A percentile compares a stretch with the other conserved stretches of the same genome.
Conservation (phyloP, 345 rosid species). For the Citrus unshiu region DNA sequence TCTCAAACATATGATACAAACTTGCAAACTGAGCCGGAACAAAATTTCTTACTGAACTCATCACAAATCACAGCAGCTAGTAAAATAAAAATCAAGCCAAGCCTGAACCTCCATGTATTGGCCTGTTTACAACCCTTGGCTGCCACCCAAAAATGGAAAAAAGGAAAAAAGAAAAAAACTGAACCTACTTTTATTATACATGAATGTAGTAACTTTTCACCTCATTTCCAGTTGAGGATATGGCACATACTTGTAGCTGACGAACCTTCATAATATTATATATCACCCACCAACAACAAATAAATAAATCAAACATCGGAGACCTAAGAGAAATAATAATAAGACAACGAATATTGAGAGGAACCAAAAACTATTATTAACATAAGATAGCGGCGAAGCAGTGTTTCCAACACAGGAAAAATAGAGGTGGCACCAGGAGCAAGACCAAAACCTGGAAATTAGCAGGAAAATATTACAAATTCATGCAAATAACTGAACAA, state of each 20-base stretch:
- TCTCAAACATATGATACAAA: background rate
- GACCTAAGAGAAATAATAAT: background rate
- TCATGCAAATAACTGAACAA: background rate
- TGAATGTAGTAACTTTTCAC: background rate
- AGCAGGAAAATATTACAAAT: background rate
- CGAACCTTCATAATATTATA: background rate
- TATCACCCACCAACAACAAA: background rate
- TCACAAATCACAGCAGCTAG: background rate
- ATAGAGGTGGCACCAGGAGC: background rate
- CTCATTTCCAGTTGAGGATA: background rate
- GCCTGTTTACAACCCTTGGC: background rate
- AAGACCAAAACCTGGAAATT: slow-evolving; percentile 1
- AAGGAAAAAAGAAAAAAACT: too few relatives aligned
- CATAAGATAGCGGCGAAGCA: background rate
- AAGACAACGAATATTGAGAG: background rate
- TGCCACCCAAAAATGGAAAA: background rate
- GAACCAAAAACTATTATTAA: background rate
- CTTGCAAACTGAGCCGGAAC: background rate
- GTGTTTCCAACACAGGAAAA: background rate
- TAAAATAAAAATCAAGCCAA: background rate
- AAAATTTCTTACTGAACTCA: background rate
- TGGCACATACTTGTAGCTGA: background rate
- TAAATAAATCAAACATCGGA: background rate
- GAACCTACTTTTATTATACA: background rate
- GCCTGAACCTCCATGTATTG: background rate